Percentiles rank a stretch among this genome's conserved stretches.
These are phyloP conservation scores for Candida buenavistaensis DNA, from an alignment of 1,139 yeast genomes.

Conservation along the genomic window DNA sequence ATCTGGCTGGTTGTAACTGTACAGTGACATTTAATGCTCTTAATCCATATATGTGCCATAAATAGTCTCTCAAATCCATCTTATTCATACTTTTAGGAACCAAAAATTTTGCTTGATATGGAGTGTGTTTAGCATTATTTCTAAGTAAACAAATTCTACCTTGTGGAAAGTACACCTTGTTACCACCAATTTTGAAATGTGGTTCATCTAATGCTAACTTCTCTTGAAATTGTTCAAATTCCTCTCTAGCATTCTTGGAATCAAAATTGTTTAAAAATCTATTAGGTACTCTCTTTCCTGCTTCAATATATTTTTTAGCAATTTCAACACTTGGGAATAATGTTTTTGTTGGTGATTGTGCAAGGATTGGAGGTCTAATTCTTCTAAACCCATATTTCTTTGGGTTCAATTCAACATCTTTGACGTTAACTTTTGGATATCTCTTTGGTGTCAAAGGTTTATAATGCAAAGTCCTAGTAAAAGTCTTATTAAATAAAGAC, in stretches of 20 bases:
- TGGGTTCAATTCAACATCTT: constrained; percentile 40
- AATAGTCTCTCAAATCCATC: constrained; percentile 85
- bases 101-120: constrained; percentile 90
- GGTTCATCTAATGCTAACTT: constrained; percentile 66
- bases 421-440: constrained; percentile 43
- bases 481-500: constrained; percentile 13
- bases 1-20: constrained; percentile 76
- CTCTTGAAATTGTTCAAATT: constrained; percentile 46
- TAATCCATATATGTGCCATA: constrained; percentile 83
- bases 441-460: constrained; percentile 30
- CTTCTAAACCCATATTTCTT: constrained; percentile 42
- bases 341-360: constrained; percentile 41
- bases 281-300: constrained; percentile 47
- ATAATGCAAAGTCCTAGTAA: constrained; percentile 31
- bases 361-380: constrained; percentile 40
- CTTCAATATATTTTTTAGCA: constrained; percentile 32
- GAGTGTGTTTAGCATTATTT: constrained; percentile 92
- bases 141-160: constrained; percentile 77
- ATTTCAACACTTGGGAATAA: constrained; percentile 43
- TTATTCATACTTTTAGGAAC: constrained; percentile 92
- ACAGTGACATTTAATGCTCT: constrained; percentile 87
- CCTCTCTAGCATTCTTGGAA: constrained; percentile 38
- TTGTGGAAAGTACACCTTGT: constrained; percentile 74
- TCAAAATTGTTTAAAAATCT: constrained; percentile 24
- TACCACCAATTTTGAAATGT: constrained; percentile 79